Evolutionary conservation across 2,329 filamentous ascomycete species (phyloP), one percentile per base, ranked within the genome.

Genomic region (Fusarium proliferatum): DNA sequence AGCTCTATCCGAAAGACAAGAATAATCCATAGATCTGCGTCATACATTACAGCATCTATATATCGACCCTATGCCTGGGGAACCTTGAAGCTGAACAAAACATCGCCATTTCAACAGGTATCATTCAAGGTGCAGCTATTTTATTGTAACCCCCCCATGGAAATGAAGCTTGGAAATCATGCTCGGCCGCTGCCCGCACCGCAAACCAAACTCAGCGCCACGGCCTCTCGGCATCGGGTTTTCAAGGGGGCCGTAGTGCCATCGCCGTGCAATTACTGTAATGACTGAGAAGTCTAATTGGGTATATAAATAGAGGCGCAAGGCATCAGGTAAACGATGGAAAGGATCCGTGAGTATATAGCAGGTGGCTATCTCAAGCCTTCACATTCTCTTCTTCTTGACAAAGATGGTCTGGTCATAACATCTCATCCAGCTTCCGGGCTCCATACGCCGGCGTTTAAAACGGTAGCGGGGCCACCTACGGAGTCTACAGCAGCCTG

Each of bases 161-260:
- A 51, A 48, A 48, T 38, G 45, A 56, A 26, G 58, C 36, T 33
- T 34, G 26, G 38, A 26, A 39, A 70, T 36, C 41, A 23, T 42
- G 46, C 42, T 69, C 67, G 67, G 67, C 65, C 67, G 64, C 59
- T 67, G 49, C 53, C 69, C 68, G 68, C 41, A 61, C 55, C 41
- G 62, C 48, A 57, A 60, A 42, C 15, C 42, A 56, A 61, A 61
- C 41, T 62, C 30, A 56, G 45, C 58, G 46, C 59, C 69, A 72
- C 69, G 69, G 70, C 55, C 55, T 46, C 53, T 73, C 71, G 70
- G 70, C 33, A 42, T 48, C 69, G 69, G 69, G 49, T n/a, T 60
- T 52, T 70, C 49, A 70, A 51, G 56, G 52, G 57, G 53, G 55
- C 70, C 48, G 53, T 41, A 61, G 53, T 43, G 56, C 61, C 64